These are phyloP conservation scores for Eugenia klotzschiana DNA, from an alignment of 441 rosid species.

Conservation along the genomic window DNA sequence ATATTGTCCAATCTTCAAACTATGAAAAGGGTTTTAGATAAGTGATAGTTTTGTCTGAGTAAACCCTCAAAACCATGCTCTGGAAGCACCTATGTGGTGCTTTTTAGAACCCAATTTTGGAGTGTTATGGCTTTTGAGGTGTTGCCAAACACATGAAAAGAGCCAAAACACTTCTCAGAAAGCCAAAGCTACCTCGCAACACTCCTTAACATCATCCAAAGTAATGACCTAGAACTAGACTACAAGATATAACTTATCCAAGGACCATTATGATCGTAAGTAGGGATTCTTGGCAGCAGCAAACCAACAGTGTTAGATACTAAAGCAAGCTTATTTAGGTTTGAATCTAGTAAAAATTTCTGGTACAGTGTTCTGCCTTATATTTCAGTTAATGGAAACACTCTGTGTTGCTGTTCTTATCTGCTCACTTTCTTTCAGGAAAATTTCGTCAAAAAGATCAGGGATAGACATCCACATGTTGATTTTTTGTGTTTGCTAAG, in stretches of 20 bases:
- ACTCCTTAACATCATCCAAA: background rate
- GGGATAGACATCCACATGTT: conserved; percentile 51
- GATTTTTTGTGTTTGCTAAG: conserved; percentile 57
- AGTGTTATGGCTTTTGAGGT: background rate
- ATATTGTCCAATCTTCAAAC: background rate
- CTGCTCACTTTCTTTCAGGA: conserved; percentile 32
- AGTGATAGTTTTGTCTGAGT: background rate
- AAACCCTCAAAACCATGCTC: background rate
- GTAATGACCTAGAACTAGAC: background rate
- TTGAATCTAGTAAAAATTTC: background rate
- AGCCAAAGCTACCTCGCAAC: background rate
- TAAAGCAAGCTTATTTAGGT: background rate
- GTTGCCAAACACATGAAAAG: background rate
- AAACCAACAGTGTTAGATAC: background rate
- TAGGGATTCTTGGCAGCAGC: background rate
- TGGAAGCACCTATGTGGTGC: background rate
- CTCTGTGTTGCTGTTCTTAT: background rate
- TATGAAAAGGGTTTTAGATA: background rate
- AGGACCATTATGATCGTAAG: background rate
- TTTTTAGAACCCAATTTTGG: background rate
- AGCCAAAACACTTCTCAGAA: background rate
- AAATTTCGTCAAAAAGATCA: conserved; percentile 48
- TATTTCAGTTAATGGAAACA: background rate
- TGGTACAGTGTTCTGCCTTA: background rate
- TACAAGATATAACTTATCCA: background rate